Evolutionary conservation across 1,284 basidiomycete species (phyloP), one percentile per base, ranked within the genome.

Genomic region (Microbotryomycetes sp.): DNA sequence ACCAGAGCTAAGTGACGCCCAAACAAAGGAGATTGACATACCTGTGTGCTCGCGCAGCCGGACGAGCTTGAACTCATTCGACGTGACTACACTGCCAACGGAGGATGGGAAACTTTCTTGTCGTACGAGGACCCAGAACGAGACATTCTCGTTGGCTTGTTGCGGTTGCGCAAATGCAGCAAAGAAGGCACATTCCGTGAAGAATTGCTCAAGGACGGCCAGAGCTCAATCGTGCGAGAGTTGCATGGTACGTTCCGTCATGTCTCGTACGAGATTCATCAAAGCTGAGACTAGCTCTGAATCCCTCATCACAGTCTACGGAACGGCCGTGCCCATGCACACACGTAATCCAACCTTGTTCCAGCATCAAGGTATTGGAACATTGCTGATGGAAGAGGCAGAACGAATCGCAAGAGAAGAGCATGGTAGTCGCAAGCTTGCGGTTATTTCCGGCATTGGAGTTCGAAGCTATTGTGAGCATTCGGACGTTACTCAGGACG

Each of bases 361-460:
- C 80, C 92, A 97, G 75, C 92, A 97, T 77, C 90, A 93, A 82
- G 96, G 96, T 9, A 97, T 98, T 74, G 96, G 96, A 23, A 97
- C 92, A 28, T 76, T 98, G 64, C 79, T 99, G 63, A 99, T 99
- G 96, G 96, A 99, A 76, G 94, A 98, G 79, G 96, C 96, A 1
- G 96, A 98, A 77, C 82, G 92, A 66, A 98, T 99, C 78, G 92
- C 96, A n/a, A 81, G 87, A 66, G 94, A 97, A 72, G 96, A 98
- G 75, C 96, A 98, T 75, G 93, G 90, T 2, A 96, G 91, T 75
- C 78, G 86, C 60, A 94, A 94, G 77, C 78, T 99, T 42, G 96
- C 90, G 19, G 96, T 99, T 64, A 98, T 99, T 70, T 93, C 92
- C 29, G 92, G 91, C 82, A 66, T 74, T 53, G 73, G 73, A 47